Conservation (phyloP, 345 rosid species). For the Lumnitzera racemosa region DNA sequence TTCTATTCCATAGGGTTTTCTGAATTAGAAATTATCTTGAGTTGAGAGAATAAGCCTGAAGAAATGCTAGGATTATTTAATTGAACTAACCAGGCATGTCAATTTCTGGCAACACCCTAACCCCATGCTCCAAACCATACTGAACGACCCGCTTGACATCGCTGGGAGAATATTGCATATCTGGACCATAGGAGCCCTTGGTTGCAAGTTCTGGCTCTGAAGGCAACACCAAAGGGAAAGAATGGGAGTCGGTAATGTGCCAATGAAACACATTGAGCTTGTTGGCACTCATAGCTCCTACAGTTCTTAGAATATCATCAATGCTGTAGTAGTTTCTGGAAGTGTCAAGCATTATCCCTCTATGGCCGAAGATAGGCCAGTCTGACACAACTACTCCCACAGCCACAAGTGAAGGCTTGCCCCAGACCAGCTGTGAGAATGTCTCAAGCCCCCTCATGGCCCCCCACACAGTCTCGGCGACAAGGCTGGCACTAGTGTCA, state of each 20-base stretch:
- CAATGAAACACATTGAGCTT: slow-evolving; percentile 89
- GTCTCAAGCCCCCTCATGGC: slow-evolving; percentile 89
- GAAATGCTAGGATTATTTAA: background rate
- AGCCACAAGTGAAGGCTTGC: slow-evolving; percentile 34
- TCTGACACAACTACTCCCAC: slow-evolving; percentile 44
- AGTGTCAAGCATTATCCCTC: slow-evolving; percentile 73
- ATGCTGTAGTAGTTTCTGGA: slow-evolving; percentile 73
- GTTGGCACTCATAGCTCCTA: slow-evolving; percentile 63
- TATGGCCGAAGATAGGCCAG: slow-evolving; percentile 55
- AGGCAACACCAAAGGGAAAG: slow-evolving; percentile 71
- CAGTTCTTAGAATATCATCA: slow-evolving; percentile 56
- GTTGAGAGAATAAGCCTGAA: background rate
- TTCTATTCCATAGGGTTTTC: too few species aligned
- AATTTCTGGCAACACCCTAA: slow-evolving; percentile 72
- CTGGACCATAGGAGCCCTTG: slow-evolving; percentile 61
- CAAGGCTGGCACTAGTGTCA: slow-evolving; percentile 24
- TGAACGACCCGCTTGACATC: slow-evolving; percentile 50
- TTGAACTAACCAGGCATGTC: slow-evolving; percentile 70
- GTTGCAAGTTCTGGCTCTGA: slow-evolving; percentile 67
- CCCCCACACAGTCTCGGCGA: slow-evolving; percentile 64
- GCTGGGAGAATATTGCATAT: slow-evolving; percentile 49
- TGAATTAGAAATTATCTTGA: too few species aligned
- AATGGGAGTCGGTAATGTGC: slow-evolving; percentile 84
- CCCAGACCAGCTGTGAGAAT: slow-evolving; percentile 80
- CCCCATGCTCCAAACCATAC: slow-evolving; percentile 72